A percentile compares a stretch with the other conserved stretches of the same genome.
These are phyloP conservation scores for Fraxinus paxiana DNA, from an alignment of 305 asterid species.

Conservation along the genomic window DNA sequence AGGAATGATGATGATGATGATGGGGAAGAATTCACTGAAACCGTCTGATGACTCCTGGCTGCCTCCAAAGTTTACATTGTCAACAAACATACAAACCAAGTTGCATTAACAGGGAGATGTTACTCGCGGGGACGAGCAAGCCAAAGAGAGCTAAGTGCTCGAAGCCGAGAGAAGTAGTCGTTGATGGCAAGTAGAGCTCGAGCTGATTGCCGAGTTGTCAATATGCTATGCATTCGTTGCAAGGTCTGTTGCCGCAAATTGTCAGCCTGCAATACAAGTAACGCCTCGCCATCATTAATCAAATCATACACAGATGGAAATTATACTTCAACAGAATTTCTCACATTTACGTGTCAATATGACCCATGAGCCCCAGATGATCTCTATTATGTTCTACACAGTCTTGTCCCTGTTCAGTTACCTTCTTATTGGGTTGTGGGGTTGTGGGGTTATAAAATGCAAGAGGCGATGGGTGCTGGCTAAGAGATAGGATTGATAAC, in stretches of 20 bases:
- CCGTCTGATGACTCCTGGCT: not conserved
- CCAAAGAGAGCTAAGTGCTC: slow-evolving; percentile 67
- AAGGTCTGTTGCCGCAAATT: slow-evolving; percentile 59
- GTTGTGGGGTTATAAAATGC: not conserved
- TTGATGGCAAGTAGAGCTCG: slow-evolving; percentile 62
- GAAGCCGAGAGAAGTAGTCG: slow-evolving; percentile 63
- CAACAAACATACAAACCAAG: not conserved
- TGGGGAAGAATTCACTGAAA: not conserved
- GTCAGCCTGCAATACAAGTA: slow-evolving; percentile 44
- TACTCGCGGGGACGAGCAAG: slow-evolving; percentile 63
- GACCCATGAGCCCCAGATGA: not conserved
- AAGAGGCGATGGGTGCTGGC: not conserved
- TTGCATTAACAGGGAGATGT: not conserved
- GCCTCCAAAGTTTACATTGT: not conserved
- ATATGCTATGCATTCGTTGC: slow-evolving; percentile 55
- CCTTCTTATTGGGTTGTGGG: not conserved
- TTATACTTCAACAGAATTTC: not conserved
- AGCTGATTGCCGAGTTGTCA: slow-evolving; percentile 61
- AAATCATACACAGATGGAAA: not conserved
- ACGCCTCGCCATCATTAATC: not conserved
- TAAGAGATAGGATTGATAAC: not conserved
- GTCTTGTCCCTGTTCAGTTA: not conserved
- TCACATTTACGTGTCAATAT: not conserved
- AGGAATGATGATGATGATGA: not conserved
- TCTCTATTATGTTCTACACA: not conserved